Evolutionary conservation across 2,329 filamentous ascomycete genomes (phyloP).

Genomic region (Alternaria dauci): DNA sequence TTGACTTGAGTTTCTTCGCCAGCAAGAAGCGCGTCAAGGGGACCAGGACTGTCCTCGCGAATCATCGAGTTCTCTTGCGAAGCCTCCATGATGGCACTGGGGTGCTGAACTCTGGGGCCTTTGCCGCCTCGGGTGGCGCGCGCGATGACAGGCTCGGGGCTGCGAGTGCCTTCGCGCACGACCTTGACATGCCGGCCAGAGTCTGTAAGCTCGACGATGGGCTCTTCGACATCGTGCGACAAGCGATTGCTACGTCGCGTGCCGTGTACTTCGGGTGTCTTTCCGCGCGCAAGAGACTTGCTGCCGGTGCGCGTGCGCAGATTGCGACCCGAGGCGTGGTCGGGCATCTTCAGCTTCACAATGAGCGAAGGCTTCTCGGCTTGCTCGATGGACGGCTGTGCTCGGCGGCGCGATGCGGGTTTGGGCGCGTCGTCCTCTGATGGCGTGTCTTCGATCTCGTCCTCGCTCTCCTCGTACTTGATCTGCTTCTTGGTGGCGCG

Average conservation of each 20-base stretch:
- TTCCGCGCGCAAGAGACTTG: conserved; percentile 48
- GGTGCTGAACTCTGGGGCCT: conserved; percentile 56
- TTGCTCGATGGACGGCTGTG: conserved; percentile 40
- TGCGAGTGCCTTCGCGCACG: conserved; percentile 63
- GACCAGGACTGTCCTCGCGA: conserved; percentile 42
- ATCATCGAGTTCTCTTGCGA: conserved; percentile 59
- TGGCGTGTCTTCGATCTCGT: conserved; percentile 53
- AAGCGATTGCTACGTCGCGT: conserved; percentile 66
- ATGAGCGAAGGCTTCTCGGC: conserved; percentile 49
- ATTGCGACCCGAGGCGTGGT: conserved; percentile 29
- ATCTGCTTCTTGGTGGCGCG: conserved; percentile 63
- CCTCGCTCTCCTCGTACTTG: conserved; percentile 65
- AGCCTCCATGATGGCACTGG: conserved; percentile 62
- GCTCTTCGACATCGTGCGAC: conserved; percentile 64
- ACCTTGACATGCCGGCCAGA: conserved; percentile 66
- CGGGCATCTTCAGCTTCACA: conserved; percentile 53
- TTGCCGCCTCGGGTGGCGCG: conserved; percentile 56
- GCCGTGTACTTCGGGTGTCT: conserved; percentile 47
- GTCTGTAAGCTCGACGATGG: conserved; percentile 65
- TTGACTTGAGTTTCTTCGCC: conserved; percentile 49
- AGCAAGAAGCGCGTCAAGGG: conserved; percentile 44
- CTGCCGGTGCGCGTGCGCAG: conserved; percentile 53
- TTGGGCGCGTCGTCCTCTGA: conserved; percentile 42
- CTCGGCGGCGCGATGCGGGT: conserved; percentile 26
- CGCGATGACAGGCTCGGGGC: conserved; percentile 57